Evolutionary conservation across 108 stramenopile species (phyloP), one percentile per base, ranked within the genome.

Genomic region (Cyclostephanos tholiformis): DNA sequence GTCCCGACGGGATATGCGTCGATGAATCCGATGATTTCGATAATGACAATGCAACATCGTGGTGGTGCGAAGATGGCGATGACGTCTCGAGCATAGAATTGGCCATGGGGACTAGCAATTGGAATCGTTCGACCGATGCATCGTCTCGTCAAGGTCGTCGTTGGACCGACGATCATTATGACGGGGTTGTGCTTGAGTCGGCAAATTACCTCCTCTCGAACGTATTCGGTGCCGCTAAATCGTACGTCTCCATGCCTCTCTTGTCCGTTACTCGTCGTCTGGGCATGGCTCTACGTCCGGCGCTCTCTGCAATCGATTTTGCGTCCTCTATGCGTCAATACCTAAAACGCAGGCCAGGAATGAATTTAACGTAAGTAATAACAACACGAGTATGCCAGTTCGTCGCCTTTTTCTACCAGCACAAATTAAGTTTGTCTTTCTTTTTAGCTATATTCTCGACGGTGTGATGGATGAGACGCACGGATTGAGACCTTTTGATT

Each of bases 401-500:
- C 16, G 16, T 14, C 16, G 12, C 16, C 44, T 46, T 14, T 3
- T 46, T 16, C 44, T 46, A 46, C 14, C 3, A 14, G 14, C 44
- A 16, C 41, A 12, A 8, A 5, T 41, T 10, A 10, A 12, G 41
- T 14, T 46, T 16, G n/a, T 41, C 19, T 35, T 22, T 41, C 13
- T 38, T 30, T 22, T 41, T 22, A 63, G 62, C 17, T 84, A 62
- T 53, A 73, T 85, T 20, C 27, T 85, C 11, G 79, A 82, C 50
- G 84, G 79, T 20, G 58, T 85, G 12, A 82, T 85, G 80, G 68
- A 74, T 8, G 72, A 69, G 29, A 63, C 49, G 6, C 74, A 78
- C 44, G 84, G 84, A 4, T 49, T 85, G 39, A 51, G 84, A 38
- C 84, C 84, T 1, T 85, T 85, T 51, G 84, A 85, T 53, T 30